Percentiles rank a stretch among this genome's conserved stretches.
These are phyloP conservation scores for Curvularia spicifera DNA, from an alignment of 2,329 filamentous ascomycete genomes.

Conservation along the genomic window DNA sequence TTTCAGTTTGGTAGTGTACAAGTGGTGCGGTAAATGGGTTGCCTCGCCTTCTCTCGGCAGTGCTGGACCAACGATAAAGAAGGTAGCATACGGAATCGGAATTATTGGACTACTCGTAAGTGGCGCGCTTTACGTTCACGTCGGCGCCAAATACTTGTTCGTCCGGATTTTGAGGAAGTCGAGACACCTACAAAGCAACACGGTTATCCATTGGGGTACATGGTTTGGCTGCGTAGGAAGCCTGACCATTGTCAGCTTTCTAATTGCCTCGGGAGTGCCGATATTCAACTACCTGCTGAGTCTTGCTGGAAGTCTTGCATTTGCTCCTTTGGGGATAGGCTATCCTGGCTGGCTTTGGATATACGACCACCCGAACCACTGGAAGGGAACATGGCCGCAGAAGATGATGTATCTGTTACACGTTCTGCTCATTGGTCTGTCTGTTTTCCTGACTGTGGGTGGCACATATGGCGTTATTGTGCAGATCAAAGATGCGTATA, in stretches of 20 bases:
- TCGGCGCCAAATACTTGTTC: constrained; percentile 63
- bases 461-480: constrained; percentile 60
- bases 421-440: constrained; percentile 53
- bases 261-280: constrained; percentile 61
- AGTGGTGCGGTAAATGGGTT: constrained; percentile 68
- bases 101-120: constrained; percentile 62
- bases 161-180: constrained; percentile 62
- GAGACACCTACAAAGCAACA: constrained; percentile 60
- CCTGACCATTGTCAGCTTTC: constrained; percentile 55
- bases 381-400: constrained; percentile 44
- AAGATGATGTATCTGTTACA: constrained; percentile 52
- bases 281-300: constrained; percentile 62
- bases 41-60: constrained; percentile 67
- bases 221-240: constrained; percentile 58
- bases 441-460: constrained; percentile 56
- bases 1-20: constrained; percentile 67
- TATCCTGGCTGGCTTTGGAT: constrained; percentile 61
- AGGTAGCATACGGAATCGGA: constrained; percentile 65
- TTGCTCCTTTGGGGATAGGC: constrained; percentile 58
- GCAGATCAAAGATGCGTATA: constrained; percentile 61
- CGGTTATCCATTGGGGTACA: constrained; percentile 62
- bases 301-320: constrained; percentile 58
- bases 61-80: constrained; percentile 66
- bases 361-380: constrained; percentile 55
- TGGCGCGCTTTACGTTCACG: constrained; percentile 56